Evolutionary conservation across 306 rosid genomes (phyloP).

Genomic region (Cicer judaicum): DNA sequence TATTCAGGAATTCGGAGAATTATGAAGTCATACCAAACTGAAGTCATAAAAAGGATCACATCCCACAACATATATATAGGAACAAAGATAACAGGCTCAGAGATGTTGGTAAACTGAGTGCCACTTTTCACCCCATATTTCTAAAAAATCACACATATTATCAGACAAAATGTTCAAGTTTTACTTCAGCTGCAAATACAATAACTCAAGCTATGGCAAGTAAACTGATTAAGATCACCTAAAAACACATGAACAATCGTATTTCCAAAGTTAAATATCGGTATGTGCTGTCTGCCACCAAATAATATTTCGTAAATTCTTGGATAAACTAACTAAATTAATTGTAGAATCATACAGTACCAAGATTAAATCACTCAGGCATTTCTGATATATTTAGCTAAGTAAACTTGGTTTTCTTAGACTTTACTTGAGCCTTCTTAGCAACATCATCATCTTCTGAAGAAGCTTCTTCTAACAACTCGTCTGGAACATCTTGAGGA

Average conservation of each 20-base stretch:
- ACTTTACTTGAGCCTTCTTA: slow-evolving; percentile 59
- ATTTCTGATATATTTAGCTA: slow-evolving; percentile 42
- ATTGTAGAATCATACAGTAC: slow-evolving; percentile 35
- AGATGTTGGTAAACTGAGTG: too few species aligned
- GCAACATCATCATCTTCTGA: slow-evolving; percentile 67
- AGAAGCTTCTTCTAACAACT: slow-evolving; percentile 63
- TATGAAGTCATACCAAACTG: too few species aligned
- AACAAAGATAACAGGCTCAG: too few species aligned
- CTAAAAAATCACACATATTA: too few species aligned
- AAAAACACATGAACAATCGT: background rate
- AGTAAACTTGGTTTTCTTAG: slow-evolving; percentile 74
- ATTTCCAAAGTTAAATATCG: background rate
- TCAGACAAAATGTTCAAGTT: slow-evolving; percentile 13
- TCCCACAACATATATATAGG: background rate
- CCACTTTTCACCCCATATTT: too few species aligned
- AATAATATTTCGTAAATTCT: background rate
- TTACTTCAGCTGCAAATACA: background rate
- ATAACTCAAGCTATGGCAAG: background rate
- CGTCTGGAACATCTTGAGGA: slow-evolving; percentile 85
- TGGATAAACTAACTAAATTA: background rate
- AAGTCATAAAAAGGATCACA: too few species aligned
- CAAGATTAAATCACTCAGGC: background rate
- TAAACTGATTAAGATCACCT: background rate
- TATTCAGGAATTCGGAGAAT: background rate
- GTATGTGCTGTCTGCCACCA: background rate